Evolutionary conservation across 2,329 filamentous ascomycete genomes (phyloP).

Genomic region (Phoma sp.): DNA sequence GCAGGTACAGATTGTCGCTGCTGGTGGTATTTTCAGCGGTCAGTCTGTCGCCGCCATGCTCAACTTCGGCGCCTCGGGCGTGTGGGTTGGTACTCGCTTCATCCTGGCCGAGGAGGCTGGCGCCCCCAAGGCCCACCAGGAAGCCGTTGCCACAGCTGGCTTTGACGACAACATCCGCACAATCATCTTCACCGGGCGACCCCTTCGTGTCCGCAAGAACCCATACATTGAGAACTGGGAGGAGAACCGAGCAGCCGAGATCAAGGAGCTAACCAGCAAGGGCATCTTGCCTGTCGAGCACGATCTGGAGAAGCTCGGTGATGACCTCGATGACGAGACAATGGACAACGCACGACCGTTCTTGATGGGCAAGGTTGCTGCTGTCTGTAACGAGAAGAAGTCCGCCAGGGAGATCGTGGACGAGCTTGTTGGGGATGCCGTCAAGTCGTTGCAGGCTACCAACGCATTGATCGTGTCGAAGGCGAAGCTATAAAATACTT

Average conservation of each 20-base stretch:
- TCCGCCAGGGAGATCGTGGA: slow-evolving; percentile 89
- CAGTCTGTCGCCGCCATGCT: slow-evolving; percentile 87
- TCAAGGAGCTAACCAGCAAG: slow-evolving; percentile 88
- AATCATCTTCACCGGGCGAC: slow-evolving; percentile 97
- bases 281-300: slow-evolving; percentile 92
- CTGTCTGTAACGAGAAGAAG: slow-evolving; percentile 92
- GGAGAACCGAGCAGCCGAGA: slow-evolving; percentile 85
- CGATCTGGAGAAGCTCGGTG: slow-evolving; percentile 83
- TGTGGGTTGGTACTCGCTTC: slow-evolving; percentile 98
- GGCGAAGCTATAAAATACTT: slow-evolving; percentile 38
- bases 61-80: slow-evolving; percentile 88
- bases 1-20: slow-evolving; percentile 89
- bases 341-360: slow-evolving; percentile 91
- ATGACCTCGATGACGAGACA: slow-evolving; percentile 74
- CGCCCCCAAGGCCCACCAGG: slow-evolving; percentile 91
- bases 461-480: slow-evolving; percentile 62
- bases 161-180: slow-evolving; percentile 97
- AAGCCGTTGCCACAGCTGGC: slow-evolving; percentile 86
- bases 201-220: slow-evolving; percentile 91
- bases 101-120: slow-evolving; percentile 93
- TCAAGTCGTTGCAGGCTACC: slow-evolving; percentile 71
- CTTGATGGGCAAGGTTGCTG: slow-evolving; percentile 96
- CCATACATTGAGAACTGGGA: slow-evolving; percentile 96
- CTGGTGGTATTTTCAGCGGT: slow-evolving; percentile 92
- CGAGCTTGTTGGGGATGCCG: slow-evolving; percentile 86